A percentile compares a stretch with the other conserved stretches of the same genome.
These are phyloP conservation scores for Dactylella cylindrospora DNA, from an alignment of 2,329 filamentous ascomycete species.

Conservation along the genomic window DNA sequence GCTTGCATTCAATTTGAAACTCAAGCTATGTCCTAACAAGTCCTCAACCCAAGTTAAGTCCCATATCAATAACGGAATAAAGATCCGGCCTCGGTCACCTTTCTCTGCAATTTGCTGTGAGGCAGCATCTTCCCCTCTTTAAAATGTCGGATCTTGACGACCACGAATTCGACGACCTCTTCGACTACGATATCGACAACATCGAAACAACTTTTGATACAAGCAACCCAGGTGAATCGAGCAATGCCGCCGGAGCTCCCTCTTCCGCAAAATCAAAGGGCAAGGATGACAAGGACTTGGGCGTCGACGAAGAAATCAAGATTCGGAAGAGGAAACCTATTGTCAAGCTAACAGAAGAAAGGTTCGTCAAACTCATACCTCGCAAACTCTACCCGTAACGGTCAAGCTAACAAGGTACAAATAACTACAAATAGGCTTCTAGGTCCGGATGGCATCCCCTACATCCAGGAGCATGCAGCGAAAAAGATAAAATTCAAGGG, in stretches of 20 bases:
- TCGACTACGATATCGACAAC: slow-evolving; percentile 71
- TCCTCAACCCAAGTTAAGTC: no score
- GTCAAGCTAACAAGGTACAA: not conserved
- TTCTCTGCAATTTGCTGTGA: no score
- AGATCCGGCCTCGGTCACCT: no score
- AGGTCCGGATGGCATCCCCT: slow-evolving; percentile 79
- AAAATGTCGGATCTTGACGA: slow-evolving; percentile 30
- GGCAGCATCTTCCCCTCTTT: no score
- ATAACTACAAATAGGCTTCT: slow-evolving; percentile 63
- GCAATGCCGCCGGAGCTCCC: slow-evolving; percentile 49
- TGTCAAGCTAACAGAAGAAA: slow-evolving; percentile 82
- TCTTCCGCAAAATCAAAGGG: slow-evolving; percentile 46
- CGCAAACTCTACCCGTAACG: not conserved
- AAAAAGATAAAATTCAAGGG: slow-evolving; percentile 77
- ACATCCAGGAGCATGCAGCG: slow-evolving; percentile 70
- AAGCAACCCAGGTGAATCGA: slow-evolving; percentile 48
- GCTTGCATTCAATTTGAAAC: no score
- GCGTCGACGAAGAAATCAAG: slow-evolving; percentile 83
- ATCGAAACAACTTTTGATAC: slow-evolving; percentile 50
- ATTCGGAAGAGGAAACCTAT: slow-evolving; percentile 75
- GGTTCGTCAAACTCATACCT: slow-evolving; percentile 55
- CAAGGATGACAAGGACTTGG: slow-evolving; percentile 63
- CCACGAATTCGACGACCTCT: slow-evolving; percentile 65
- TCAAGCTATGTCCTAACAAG: no score
- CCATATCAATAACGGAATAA: no score